These are phyloP conservation scores for Choanephora cucurbitarum DNA, from an alignment of 371 early-diverging fungal genomes.

Conservation along the genomic window DNA sequence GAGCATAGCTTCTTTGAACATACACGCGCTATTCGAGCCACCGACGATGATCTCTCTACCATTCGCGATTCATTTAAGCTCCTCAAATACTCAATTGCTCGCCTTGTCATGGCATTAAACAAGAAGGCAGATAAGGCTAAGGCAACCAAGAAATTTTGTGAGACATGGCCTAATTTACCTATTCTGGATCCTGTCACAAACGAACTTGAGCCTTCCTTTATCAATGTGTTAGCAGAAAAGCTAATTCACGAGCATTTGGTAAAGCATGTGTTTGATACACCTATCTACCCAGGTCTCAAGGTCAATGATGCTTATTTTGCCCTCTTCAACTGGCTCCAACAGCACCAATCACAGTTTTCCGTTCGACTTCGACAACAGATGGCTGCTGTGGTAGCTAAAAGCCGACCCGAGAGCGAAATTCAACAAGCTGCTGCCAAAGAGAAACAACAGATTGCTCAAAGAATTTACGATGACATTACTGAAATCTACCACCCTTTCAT, in stretches of 20 bases:
- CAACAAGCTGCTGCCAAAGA: slow-evolving; percentile 47
- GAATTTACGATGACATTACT: slow-evolving; percentile 48
- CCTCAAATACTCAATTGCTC: slow-evolving; percentile 57
- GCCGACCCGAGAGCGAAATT: slow-evolving; percentile 43
- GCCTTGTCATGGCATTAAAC: slow-evolving; percentile 59
- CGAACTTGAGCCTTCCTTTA: slow-evolving; percentile 50
- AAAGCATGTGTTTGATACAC: slow-evolving; percentile 46
- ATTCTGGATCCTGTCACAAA: slow-evolving; percentile 29
- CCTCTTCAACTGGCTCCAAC: slow-evolving; percentile 51
- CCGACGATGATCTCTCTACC: slow-evolving; percentile 65
- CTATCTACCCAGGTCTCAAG: slow-evolving; percentile 55
- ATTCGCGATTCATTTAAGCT: slow-evolving; percentile 60
- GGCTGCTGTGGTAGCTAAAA: slow-evolving; percentile 56
- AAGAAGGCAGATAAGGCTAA: slow-evolving; percentile 51
- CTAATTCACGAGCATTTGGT: slow-evolving; percentile 56
- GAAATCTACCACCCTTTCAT: slow-evolving; percentile 48
- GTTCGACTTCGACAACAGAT: slow-evolving; percentile 63
- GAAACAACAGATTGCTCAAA: slow-evolving; percentile 31
- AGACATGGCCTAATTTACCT: slow-evolving; percentile 38
- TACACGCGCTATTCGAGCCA: slow-evolving; percentile 59
- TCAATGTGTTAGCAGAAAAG: slow-evolving; percentile 61
- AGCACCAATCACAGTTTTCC: slow-evolving; percentile 49
- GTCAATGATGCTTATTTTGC: slow-evolving; percentile 57
- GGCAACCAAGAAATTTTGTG: slow-evolving; percentile 42
- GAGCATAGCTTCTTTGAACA: slow-evolving; percentile 60